Conservation (phyloP, 805 yeast species). For the Tetrapisispora pingtungensis region DNA sequence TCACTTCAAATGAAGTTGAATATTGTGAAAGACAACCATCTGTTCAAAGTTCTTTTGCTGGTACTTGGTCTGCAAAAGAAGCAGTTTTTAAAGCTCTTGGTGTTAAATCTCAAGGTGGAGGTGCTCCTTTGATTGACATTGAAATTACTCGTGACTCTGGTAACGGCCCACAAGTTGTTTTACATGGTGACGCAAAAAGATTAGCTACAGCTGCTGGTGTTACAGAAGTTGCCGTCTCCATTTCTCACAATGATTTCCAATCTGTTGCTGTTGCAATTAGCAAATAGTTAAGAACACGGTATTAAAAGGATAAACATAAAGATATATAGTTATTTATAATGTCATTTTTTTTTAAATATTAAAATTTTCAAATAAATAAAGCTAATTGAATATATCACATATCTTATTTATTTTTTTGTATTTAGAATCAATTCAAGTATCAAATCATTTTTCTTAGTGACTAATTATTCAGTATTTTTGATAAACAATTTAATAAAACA, state of each 20-base stretch:
- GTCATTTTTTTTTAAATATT: no score
- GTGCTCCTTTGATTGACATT: slow-evolving; percentile 86
- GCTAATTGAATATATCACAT: no score
- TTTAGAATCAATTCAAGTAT: no score
- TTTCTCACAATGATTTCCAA: slow-evolving; percentile 94
- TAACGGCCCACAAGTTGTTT: slow-evolving; percentile 69
- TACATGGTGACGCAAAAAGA: slow-evolving; percentile 64
- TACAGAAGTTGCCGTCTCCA: slow-evolving; percentile 68
- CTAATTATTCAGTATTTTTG: no score
- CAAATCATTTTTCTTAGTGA: no score
- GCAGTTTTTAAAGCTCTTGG: slow-evolving; percentile 96
- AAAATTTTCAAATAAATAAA: no score
- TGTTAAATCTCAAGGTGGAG: slow-evolving; percentile 84
- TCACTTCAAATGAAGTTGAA: slow-evolving; percentile 66
- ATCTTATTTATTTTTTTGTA: no score
- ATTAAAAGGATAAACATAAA: no score
- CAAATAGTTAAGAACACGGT: background rate
- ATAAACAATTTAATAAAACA: no score
- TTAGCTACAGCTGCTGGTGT: slow-evolving; percentile 69
- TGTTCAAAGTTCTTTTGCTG: slow-evolving; percentile 87
- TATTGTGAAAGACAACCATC: slow-evolving; percentile 69
- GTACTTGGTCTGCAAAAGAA: slow-evolving; percentile 99
- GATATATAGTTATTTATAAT: no score
- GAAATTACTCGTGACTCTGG: slow-evolving; percentile 75
- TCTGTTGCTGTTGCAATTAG: slow-evolving; percentile 90